Base-by-base conservation (phyloP, 129 eudicot species). In the Chrysanthemum seticuspe region DNA sequence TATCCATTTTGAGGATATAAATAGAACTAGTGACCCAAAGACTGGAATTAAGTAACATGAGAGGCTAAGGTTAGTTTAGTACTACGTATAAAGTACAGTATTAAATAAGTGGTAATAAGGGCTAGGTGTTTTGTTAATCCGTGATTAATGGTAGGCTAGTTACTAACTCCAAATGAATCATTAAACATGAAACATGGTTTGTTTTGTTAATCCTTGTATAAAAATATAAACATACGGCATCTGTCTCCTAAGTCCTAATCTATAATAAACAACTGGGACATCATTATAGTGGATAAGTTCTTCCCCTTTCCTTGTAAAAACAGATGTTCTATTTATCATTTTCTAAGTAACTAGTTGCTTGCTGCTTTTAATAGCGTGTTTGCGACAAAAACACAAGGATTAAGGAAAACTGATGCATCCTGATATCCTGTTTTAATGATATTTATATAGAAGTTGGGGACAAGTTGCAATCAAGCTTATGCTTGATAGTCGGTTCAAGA, bases 121-220 rank as follows among this genome's bases (percentile, higher is more conserved):
- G 59, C 59, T 62, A 47, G 52, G 62, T 62, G 70, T 34, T 74
- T 62, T 25, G 78, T 34, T 74, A 74, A 62, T 34, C 63, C 78
- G 78, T 74, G 78, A 74, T 74, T 74, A 51, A 44, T 74, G 71
- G 70, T 51, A 63, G 68, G 40, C 58, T 27, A 49, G 54, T 62
- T 29, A 74, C 70, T 40, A 62, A 60, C 68, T 72, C 49, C 68
- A 50, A 15, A 44, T 62, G 16, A 50, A 34, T 27, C 14, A 62
- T 25, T 49, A 60, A 73, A 27, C 61, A 73, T 51, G 29, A 27
- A 62, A 59, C 77, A 60, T 74, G 78, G 70, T 63, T 16, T 73
- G 77, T 50, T 73, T 62, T 62, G 29, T 73, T 73, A 49, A 60
- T 44, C 31, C 40, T 13, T 48, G 21, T 62, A 60, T 10, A 47